These are phyloP conservation scores for Clitopilus passeckerianus DNA, from an alignment of 768 basidiomycete species.

Conservation along the genomic window DNA sequence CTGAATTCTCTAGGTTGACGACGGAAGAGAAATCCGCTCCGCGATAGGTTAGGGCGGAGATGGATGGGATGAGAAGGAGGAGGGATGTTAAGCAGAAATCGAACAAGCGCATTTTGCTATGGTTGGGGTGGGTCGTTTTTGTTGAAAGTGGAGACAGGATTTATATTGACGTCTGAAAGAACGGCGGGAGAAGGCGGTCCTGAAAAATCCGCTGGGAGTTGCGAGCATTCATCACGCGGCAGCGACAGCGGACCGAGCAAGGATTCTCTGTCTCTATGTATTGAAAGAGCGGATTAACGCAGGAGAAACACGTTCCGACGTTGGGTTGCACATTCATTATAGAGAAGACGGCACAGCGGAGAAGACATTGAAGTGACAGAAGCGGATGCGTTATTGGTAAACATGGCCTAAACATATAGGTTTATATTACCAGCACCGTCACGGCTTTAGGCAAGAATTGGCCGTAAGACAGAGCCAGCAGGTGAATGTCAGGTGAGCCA, in stretches of 20 bases:
- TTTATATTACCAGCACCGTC: no score
- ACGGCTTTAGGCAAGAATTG: no score
- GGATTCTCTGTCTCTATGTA: background rate
- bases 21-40: conserved; percentile 58
- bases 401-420: no score
- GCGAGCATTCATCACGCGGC: background rate
- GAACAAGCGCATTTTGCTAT: conserved; percentile 18
- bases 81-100: conserved; percentile 11
- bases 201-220: background rate
- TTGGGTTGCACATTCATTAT: background rate
- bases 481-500: no score
- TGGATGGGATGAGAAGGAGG: conserved; percentile 16
- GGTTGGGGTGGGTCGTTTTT: background rate
- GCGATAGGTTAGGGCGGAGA: conserved; percentile 37
- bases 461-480: no score
- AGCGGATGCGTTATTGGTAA: background rate
- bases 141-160: background rate
- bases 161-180: background rate
- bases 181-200: background rate
- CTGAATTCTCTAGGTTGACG: conserved; percentile 44
- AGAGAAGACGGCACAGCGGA: background rate
- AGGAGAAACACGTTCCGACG: no score
- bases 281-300: background rate
- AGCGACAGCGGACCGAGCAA: background rate
- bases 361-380: background rate